phyloP scores from a whole-genome alignment of 78 protist genomes.

The Chrysochromulina tobinii region DNA sequence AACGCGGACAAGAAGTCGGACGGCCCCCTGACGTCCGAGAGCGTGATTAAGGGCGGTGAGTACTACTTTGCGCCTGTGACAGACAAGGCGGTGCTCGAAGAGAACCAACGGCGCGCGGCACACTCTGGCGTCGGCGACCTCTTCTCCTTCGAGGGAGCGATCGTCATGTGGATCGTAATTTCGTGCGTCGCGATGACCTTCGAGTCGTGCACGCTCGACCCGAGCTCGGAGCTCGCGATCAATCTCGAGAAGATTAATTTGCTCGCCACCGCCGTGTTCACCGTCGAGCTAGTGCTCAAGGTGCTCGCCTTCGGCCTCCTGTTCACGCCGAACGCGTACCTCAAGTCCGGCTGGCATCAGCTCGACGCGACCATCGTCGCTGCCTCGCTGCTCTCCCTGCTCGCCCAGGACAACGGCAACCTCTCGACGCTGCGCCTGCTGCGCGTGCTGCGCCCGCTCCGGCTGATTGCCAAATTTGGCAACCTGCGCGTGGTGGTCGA shows the following conservation, averaged over 20 bases:
- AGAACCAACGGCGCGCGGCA: background rate
- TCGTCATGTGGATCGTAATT: background rate
- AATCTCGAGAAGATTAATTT: background rate
- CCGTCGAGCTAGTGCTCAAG: conserved; percentile 24
- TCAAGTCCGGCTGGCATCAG: background rate
- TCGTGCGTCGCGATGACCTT: background rate
- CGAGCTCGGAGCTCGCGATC: background rate
- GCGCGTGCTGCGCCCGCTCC: conserved; percentile 60
- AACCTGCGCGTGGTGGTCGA: conserved; percentile 36
- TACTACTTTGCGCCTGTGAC: background rate
- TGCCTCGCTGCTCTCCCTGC: background rate
- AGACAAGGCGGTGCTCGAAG: background rate
- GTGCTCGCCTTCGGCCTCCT: background rate
- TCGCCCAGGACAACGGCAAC: background rate
- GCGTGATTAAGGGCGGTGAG: background rate
- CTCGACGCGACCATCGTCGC: conserved; percentile 20
- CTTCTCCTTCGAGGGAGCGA: background rate
- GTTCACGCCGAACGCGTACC: background rate
- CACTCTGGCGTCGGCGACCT: background rate
- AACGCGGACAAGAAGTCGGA: no score
- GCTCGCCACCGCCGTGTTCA: background rate
- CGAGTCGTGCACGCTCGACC: background rate
- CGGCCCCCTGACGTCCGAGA: no score
- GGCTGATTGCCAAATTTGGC: conserved; percentile 36
- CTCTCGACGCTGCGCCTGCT: background rate